Evolutionary conservation across 2,329 filamentous ascomycete species (phyloP).

Genomic region (Neophaeococcomyces mojaviensis): DNA sequence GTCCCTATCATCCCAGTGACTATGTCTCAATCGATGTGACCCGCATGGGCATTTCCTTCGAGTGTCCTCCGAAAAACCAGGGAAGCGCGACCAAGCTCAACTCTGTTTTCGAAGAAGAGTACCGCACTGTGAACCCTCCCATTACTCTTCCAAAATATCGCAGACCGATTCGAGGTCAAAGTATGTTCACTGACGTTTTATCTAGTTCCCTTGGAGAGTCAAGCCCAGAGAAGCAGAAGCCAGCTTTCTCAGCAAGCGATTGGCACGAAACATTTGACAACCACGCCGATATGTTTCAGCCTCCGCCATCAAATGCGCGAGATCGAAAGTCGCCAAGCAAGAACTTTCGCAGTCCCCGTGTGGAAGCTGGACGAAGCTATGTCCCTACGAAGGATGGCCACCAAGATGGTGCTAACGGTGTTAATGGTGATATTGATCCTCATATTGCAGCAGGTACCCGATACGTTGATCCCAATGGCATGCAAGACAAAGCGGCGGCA

Average conservation of each 20-base stretch:
- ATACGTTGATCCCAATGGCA: slow-evolving; percentile 7
- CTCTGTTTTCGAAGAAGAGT: background rate
- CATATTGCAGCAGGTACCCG: slow-evolving; percentile 10
- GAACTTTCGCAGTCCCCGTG: slow-evolving; percentile 5
- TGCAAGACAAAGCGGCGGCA: slow-evolving; percentile 13
- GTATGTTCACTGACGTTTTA: background rate
- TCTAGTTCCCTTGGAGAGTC: slow-evolving; percentile 10
- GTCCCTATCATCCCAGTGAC: slow-evolving; percentile 14
- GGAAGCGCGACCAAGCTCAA: background rate
- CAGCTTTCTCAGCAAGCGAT: slow-evolving; percentile 35
- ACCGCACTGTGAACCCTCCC: background rate
- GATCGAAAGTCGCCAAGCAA: slow-evolving; percentile 23
- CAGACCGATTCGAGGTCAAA: background rate
- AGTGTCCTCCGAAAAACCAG: slow-evolving; percentile 19
- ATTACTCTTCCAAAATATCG: background rate
- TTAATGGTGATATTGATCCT: background rate
- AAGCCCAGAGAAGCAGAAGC: slow-evolving; percentile 28
- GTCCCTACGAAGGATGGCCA: slow-evolving; percentile 11
- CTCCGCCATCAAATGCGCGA: slow-evolving; percentile 22
- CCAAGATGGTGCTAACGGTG: background rate
- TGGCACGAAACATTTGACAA: slow-evolving; percentile 32
- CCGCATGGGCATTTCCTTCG: slow-evolving; percentile 23
- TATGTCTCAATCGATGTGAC: slow-evolving; percentile 11
- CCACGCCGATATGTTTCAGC: slow-evolving; percentile 31
- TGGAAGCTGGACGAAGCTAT: slow-evolving; percentile 10